Base-by-base conservation (phyloP, 768 basidiomycete species). In the Botryobasidium botryosum region DNA sequence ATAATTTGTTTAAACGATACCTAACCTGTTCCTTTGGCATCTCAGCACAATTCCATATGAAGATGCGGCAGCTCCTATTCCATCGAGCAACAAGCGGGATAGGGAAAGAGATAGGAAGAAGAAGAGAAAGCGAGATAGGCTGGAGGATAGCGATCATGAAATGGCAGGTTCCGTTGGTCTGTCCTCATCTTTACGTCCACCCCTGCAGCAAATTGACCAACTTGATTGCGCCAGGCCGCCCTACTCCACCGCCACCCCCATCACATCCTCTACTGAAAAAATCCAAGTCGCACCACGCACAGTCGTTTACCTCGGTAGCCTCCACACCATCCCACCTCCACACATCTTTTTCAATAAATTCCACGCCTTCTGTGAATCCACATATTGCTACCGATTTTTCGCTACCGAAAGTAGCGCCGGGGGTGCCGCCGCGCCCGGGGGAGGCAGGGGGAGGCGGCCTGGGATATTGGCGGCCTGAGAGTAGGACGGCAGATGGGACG, bases 81-180 rank as follows among this genome's bases (percentile, higher is more conserved):
- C n/a, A 13, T 38, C 25, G 4, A 26, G 13, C 8, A 29, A 18
- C 10, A 23, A 37, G 10, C 2, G 18, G 28, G 21, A 38, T 6
- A 15, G 36, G 15, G 29, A 23, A 40, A 28, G 27, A 21, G 31
- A 35, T n/a, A 24, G 29, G 21, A 46, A 44, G 31, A 5, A 24
- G 38, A 44, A 50, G 35, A 32, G 43, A 15, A 45, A 50, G 28
- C 49, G 49, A 20, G 49, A 39, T 20, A 23, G 39, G 7, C 24
- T 43, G 6, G 49, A 49, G 4, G 49, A 47, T 12, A 35, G 28
- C 31, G 49, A 50, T 18, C 28, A 40, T 21, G 49, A 50, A 27
- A 33, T 37, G 13, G 15, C 29, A 18, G 48, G 42, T 18, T 42
- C 42, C 10, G 44, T 45, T 13, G 33, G 46, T 48, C 47, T 23